Percentiles rank a stretch among this genome's conserved stretches.
Evolutionary conservation across 345 rosid species (phyloP).

Genomic region (Populus tremula): DNA sequence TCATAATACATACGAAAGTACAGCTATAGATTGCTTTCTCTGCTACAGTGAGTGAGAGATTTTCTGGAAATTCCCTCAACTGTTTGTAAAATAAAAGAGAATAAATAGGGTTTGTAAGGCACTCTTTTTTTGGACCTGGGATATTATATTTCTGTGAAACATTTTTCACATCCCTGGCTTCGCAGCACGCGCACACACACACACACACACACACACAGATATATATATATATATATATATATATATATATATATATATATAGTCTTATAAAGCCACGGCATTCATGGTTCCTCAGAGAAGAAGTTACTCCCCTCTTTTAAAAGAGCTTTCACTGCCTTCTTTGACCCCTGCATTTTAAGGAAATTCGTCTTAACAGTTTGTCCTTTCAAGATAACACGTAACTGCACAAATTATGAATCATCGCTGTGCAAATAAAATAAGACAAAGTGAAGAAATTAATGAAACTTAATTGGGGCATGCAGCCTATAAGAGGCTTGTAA

Average conservation of each 20-base stretch:
- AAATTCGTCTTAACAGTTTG: neutral
- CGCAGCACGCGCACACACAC: neutral
- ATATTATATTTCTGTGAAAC: neutral
- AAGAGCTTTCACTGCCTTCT: neutral
- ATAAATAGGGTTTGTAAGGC: neutral
- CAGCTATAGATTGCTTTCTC: neutral
- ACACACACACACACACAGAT: too few species aligned
- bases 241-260: too few species aligned
- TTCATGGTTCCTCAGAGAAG: neutral
- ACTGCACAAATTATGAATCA: neutral
- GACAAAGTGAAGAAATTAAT: neutral
- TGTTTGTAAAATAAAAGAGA: neutral
- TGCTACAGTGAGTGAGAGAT: neutral
- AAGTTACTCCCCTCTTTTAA: neutral
- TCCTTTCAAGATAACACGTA: neutral
- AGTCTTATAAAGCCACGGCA: neutral
- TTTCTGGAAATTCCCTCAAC: neutral
- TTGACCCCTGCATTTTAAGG: neutral
- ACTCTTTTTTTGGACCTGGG: neutral
- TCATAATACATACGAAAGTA: neutral
- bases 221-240: too few species aligned
- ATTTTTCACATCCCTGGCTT: slow-evolving; percentile 6
- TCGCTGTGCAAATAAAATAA: neutral
- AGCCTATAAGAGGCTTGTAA: neutral
- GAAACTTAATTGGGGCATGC: too few species aligned